Evolutionary conservation across 2,329 filamentous ascomycete genomes (phyloP).

Genomic region (Hirsutella thompsonii): DNA sequence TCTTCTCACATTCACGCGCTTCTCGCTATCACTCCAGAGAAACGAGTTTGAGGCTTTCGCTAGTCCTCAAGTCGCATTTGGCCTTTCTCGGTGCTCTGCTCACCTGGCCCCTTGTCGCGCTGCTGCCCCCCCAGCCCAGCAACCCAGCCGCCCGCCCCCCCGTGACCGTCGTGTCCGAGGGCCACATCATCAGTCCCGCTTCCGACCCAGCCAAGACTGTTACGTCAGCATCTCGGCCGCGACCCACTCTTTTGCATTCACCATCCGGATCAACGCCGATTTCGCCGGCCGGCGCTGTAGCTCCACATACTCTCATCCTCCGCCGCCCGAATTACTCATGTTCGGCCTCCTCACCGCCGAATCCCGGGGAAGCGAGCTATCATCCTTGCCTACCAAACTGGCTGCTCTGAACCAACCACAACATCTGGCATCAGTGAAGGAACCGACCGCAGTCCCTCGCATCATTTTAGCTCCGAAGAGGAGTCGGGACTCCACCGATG

Average conservation of each 20-base stretch:
- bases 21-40: too few species aligned
- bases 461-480: slow-evolving; percentile 20
- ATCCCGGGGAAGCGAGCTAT: slow-evolving; percentile 41
- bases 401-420: slow-evolving; percentile 9
- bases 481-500: slow-evolving; percentile 14
- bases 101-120: slow-evolving; percentile 2
- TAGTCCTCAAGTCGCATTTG: slow-evolving; percentile 3
- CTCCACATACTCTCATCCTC: slow-evolving; percentile 4
- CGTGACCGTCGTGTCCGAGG: slow-evolving; percentile 8
- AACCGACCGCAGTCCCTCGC: background rate
- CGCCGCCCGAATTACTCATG: slow-evolving; percentile 34
- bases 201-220: slow-evolving; percentile 10
- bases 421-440: slow-evolving; percentile 1
- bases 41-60: background rate
- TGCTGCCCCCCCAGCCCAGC: slow-evolving; percentile 2
- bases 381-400: slow-evolving; percentile 27
- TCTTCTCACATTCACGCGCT: background rate
- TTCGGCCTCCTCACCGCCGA: slow-evolving; percentile 50
- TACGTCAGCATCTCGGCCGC: slow-evolving; percentile 18
- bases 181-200: slow-evolving; percentile 20
- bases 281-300: too few species aligned
- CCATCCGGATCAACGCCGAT: background rate
- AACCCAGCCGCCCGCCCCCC: background rate
- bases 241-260: background rate
- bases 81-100: background rate